Percentiles rank a stretch among this genome's conserved stretches.
phyloP scores from a whole-genome alignment of 78 protist species.

The Planoprotostelium fungivorum region DNA sequence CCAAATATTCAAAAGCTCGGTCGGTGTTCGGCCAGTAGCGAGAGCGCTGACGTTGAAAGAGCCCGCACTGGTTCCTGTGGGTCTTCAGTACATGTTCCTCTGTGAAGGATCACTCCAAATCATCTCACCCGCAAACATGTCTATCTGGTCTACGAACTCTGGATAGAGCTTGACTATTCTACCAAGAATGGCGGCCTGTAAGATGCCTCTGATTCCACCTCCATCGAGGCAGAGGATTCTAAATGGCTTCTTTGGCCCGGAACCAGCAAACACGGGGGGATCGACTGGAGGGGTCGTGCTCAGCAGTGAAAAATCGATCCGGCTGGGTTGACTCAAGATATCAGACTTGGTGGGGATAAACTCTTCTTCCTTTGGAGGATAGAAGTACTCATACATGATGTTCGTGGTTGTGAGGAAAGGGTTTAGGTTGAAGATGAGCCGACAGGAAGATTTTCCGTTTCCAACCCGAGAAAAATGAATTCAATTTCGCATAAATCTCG shows the following conservation, averaged over 20 bases:
- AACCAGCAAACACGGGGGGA: background rate
- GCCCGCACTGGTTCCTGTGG: background rate
- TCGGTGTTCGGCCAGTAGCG: background rate
- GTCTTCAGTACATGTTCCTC: background rate
- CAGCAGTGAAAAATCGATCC: no score
- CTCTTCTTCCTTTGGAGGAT: no score
- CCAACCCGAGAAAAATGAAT: no score
- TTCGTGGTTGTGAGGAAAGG: no score
- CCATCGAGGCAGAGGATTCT: slow-evolving; percentile 31
- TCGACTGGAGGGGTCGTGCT: no score
- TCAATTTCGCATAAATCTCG: no score
- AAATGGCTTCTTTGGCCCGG: background rate
- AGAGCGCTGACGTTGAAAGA: background rate
- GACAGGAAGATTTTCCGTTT: no score
- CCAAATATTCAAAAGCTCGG: background rate
- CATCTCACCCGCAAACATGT: background rate
- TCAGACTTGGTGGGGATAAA: no score
- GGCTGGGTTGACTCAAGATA: no score
- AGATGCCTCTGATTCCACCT: slow-evolving; percentile 17
- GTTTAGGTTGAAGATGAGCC: no score
- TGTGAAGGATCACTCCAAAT: background rate
- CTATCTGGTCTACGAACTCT: background rate
- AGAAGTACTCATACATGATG: no score
- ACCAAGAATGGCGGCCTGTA: slow-evolving; percentile 6
- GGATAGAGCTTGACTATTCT: background rate